Percentiles rank a stretch among this genome's conserved stretches.
These are phyloP conservation scores for Clitocybe nebularis DNA, from an alignment of 1,284 basidiomycete genomes.

Conservation along the genomic window DNA sequence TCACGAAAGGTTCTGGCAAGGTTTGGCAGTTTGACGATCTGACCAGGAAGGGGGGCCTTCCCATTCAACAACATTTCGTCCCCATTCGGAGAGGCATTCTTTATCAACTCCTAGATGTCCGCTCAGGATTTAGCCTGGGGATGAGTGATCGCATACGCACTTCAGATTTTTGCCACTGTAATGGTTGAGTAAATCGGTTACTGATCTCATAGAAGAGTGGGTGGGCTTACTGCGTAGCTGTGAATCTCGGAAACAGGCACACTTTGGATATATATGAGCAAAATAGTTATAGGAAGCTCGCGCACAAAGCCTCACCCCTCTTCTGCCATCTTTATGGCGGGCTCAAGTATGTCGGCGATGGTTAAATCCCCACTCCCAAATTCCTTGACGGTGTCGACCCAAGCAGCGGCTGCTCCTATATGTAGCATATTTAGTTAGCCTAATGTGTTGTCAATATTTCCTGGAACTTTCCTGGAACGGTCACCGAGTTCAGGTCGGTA, in stretches of 20 bases:
- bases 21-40: constrained; percentile 75
- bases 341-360: constrained; percentile 80
- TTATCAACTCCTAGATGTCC: constrained; percentile 52
- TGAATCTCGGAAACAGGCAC: constrained; percentile 81
- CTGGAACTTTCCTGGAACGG: constrained; percentile 75
- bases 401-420: constrained; percentile 85
- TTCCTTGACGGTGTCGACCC: constrained; percentile 83
- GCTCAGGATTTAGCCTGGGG: neutral
- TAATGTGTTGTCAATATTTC: too few relatives aligned
- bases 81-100: constrained; percentile 78
- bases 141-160: constrained; percentile 19
- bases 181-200: constrained; percentile 5
- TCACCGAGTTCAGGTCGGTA: constrained; percentile 82
- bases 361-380: constrained; percentile 83
- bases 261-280: constrained; percentile 29
- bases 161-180: constrained; percentile 75
- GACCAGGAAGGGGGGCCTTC: constrained; percentile 73
- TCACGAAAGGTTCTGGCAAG: constrained; percentile 83
- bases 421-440: too few relatives aligned
- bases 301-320: constrained; percentile 56
- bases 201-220: constrained; percentile 1
- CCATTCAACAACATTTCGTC: constrained; percentile 84
- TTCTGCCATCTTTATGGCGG: constrained; percentile 82
- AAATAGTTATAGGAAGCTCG: too few relatives aligned
- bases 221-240: constrained; percentile 46